Evolutionary conservation across 2,329 filamentous ascomycete genomes (phyloP), one percentile per base, ranked within the genome.

Genomic region (Colletotrichum lini): DNA sequence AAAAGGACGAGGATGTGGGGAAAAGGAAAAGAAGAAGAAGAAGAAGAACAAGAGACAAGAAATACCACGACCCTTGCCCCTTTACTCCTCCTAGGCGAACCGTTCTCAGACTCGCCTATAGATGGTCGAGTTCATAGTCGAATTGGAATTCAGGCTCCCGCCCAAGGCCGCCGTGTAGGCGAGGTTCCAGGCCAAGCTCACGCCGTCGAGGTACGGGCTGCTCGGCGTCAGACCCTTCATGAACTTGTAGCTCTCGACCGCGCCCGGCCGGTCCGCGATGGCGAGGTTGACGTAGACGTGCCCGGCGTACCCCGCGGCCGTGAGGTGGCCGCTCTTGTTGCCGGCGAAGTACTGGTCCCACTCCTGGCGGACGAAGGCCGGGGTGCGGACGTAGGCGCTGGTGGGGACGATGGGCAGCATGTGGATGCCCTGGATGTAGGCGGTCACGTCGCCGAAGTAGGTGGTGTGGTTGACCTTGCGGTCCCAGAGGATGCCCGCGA

Each of bases 391-490:
- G 69, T 92, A 88, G 3, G 89, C 83, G 1, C 90, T 91, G 70
- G 86, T 84, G 2, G 92, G 90, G 64, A 89, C 84, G 49, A 93
- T 80, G 2, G 92, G 92, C 21, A 93, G 83, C 91, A 94, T 94
- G 82, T 94, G 91, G 75, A 94, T 93, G 67, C 91, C 91, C 76
- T 85, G 79, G 71, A 94, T 86, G 77, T 88, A 93, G 18, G 69
- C 58, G 6, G 53, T 62, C 10, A 61, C 79, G 56, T 93, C 38
- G 52, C 68, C 93, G 76, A 96, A 96, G 82, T 94, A 96, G 1
- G 94, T 96, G 5, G 91, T 91, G 79, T 96, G 92, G 78, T 97
- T 93, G 66, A 93, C 88, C 81, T 96, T 97, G 81, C 96, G 96
- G 79, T 97, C 94, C 76, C 96, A 96, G 3, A 95, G 79, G 72